A percentile compares a stretch with the other conserved stretches of the same genome.
phyloP scores from a whole-genome alignment of 805 yeast genomes.

The Candida anglica region DNA sequence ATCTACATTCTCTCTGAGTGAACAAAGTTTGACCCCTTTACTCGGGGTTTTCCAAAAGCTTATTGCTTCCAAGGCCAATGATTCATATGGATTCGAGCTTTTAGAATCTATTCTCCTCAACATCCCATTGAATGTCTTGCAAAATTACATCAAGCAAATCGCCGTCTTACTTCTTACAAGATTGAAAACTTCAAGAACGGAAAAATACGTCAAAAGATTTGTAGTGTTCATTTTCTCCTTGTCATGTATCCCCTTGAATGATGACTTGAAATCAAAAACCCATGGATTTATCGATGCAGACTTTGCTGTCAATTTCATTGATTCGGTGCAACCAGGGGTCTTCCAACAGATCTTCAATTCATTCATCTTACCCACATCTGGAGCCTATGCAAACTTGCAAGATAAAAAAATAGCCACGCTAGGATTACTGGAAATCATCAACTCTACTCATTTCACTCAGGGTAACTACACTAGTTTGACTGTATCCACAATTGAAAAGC shows the following conservation, averaged over 20 bases:
- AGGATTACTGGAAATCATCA: slow-evolving; percentile 47
- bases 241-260: slow-evolving; percentile 36
- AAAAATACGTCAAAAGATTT: slow-evolving; percentile 70
- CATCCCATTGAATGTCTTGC: slow-evolving; percentile 48
- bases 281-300: slow-evolving; percentile 29
- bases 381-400: slow-evolving; percentile 43
- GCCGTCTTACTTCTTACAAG: slow-evolving; percentile 76
- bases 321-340: slow-evolving; percentile 64
- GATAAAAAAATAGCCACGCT: slow-evolving; percentile 53
- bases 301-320: slow-evolving; percentile 63
- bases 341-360: slow-evolving; percentile 48
- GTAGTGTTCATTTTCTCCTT: slow-evolving; percentile 58
- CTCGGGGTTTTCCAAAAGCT: slow-evolving; percentile 96
- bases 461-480: slow-evolving; percentile 18
- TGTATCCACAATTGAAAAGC: slow-evolving; percentile 27
- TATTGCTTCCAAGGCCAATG: slow-evolving; percentile 79
- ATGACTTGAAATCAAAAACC: slow-evolving; percentile 23
- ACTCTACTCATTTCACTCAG: slow-evolving; percentile 14
- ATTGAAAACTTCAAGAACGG: slow-evolving; percentile 77
- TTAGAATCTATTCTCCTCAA: slow-evolving; percentile 62
- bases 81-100: slow-evolving; percentile 79
- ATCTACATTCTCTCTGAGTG: slow-evolving; percentile 29
- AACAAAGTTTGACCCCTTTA: slow-evolving; percentile 59
- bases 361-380: slow-evolving; percentile 51
- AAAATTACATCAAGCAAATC: slow-evolving; percentile 62